Conservation (phyloP, 179 eudicot species). For the Heliamphora pulchella region DNA sequence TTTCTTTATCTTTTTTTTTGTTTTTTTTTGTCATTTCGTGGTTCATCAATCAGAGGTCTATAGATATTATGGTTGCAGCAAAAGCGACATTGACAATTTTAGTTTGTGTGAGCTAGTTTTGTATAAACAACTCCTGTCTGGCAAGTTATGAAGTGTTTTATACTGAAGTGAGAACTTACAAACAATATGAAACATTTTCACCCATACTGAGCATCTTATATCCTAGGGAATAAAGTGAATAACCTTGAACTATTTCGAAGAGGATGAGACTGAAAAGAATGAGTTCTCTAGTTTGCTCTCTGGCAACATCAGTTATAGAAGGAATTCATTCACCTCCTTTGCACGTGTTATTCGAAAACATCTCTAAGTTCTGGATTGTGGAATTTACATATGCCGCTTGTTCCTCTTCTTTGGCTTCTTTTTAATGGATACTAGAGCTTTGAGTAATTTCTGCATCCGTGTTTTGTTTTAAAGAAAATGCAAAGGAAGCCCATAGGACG, state of each 20-base stretch:
- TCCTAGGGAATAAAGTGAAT: not conserved
- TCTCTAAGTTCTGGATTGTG: not conserved
- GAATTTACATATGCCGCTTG: not conserved
- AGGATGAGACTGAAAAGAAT: not conserved
- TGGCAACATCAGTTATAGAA: not conserved
- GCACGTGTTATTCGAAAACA: not conserved
- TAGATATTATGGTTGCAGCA: not conserved
- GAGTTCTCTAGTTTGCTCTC: not conserved
- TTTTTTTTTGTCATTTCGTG: not conserved
- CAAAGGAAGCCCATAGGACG: no score
- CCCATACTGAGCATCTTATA: not conserved
- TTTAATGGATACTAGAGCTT: not conserved
- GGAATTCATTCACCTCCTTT: not conserved
- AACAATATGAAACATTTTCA: not conserved
- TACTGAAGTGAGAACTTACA: no score
- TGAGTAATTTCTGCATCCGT: not conserved
- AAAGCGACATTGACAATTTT: not conserved
- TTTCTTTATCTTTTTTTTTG: not conserved
- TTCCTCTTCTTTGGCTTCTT: not conserved
- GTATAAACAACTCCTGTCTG: not conserved
- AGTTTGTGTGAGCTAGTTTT: not conserved
- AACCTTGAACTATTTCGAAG: not conserved
- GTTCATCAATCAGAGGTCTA: not conserved
- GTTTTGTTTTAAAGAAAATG: no score
- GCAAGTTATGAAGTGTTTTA: not conserved